These are phyloP conservation scores for Citrullus amarus DNA, from an alignment of 306 rosid species.

Conservation along the genomic window DNA sequence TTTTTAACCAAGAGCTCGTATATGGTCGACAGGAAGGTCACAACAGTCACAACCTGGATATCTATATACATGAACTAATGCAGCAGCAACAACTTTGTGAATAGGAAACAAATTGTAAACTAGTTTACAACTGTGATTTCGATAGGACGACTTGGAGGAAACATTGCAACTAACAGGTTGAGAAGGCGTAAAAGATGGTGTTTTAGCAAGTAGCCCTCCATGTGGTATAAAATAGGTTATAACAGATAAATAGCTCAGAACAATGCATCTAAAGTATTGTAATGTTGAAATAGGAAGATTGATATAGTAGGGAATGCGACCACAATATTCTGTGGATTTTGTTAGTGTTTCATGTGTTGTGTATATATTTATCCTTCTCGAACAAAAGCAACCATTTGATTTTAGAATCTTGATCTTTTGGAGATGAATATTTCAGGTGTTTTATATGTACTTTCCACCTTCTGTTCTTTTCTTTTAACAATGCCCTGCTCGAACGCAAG, in stretches of 20 bases:
- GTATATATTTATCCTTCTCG: not conserved
- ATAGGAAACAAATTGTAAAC: slow-evolving; percentile 9
- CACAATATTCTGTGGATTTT: slow-evolving; percentile 7
- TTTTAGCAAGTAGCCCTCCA: not conserved
- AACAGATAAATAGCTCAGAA: slow-evolving; percentile 6
- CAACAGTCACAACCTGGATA: not conserved
- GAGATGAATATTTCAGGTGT: not conserved
- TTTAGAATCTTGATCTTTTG: not conserved
- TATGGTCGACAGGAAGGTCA: not conserved
- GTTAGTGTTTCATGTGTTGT: slow-evolving; percentile 4
- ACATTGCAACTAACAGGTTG: slow-evolving; percentile 3
- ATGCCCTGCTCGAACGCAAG: not conserved
- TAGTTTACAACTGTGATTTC: slow-evolving; percentile 1
- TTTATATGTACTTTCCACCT: not conserved
- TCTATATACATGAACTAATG: not conserved
- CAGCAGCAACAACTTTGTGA: slow-evolving; percentile 7
- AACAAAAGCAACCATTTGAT: slow-evolving; percentile 8
- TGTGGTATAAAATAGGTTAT: slow-evolving; percentile 3
- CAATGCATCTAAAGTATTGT: slow-evolving; percentile 1
- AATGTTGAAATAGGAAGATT: not conserved
- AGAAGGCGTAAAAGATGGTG: not conserved
- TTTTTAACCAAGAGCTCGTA: not conserved
- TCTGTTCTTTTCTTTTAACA: not conserved
- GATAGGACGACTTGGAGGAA: slow-evolving; percentile 1
- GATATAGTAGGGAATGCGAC: not conserved